Percentiles rank a stretch among this genome's conserved stretches.
phyloP scores from a whole-genome alignment of 139 green algal species.

The Picochlorum sp. region DNA sequence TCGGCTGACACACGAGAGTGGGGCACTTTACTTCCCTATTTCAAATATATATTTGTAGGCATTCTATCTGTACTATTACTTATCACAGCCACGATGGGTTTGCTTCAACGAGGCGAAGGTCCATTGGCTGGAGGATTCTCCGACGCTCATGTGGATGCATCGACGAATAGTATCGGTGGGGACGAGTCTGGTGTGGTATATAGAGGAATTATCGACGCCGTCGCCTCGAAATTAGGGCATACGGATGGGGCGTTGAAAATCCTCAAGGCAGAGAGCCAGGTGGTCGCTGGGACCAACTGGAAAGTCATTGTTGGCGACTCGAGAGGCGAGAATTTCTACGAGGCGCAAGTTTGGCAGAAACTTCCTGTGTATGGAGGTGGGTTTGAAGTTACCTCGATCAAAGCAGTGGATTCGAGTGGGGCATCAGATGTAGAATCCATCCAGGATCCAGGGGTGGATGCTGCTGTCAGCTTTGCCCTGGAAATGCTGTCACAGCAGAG shows the following conservation, averaged over 20 bases:
- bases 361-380: constrained; percentile 23
- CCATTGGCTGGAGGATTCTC: too few species aligned
- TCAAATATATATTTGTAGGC: constrained; percentile 4
- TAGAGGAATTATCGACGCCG: too few species aligned
- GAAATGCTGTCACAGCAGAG: constrained; percentile 40
- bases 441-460: constrained; percentile 18
- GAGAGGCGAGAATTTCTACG: constrained; percentile 11
- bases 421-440: neutral
- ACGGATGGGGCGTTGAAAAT: neutral
- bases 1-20: neutral
- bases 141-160: too few species aligned
- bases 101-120: neutral
- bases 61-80: constrained; percentile 9
- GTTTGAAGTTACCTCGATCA: constrained; percentile 20
- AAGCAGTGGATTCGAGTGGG: constrained; percentile 8
- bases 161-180: too few species aligned
- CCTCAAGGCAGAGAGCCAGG: neutral
- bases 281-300: constrained; percentile 38
- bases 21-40: neutral
- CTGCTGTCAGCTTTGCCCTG: constrained; percentile 32
- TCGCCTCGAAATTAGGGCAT: too few species aligned
- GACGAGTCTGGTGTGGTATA: too few species aligned
- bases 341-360: constrained; percentile 32
- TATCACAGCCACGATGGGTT: constrained; percentile 7
- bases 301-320: constrained; percentile 20